Evolutionary conservation across 2,329 filamentous ascomycete species (phyloP).

Genomic region (Colletotrichum limetticola): DNA sequence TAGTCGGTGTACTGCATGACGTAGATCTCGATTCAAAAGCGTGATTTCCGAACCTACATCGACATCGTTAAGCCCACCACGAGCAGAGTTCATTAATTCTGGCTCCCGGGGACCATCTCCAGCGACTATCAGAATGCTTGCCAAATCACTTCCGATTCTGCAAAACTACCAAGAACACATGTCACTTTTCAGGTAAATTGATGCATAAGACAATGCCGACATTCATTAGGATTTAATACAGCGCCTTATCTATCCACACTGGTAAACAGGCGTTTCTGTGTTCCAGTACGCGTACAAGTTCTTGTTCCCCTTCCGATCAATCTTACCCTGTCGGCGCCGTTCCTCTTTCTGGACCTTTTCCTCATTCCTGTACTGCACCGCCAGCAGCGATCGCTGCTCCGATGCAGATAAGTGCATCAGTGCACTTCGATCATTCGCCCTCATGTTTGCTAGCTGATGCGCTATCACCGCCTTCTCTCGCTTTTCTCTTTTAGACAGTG

Average conservation of each 20-base stretch:
- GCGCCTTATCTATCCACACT: neutral
- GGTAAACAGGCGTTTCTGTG: conserved; percentile 34
- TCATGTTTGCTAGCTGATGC: conserved; percentile 40
- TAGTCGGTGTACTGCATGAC: neutral
- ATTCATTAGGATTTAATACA: neutral
- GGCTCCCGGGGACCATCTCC: no score
- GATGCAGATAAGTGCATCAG: conserved; percentile 42
- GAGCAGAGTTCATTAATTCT: fast-evolving
- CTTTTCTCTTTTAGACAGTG: conserved; percentile 27
- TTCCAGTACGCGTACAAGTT: conserved; percentile 39
- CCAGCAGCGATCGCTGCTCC: conserved; percentile 42
- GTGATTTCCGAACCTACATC: neutral
- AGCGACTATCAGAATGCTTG: no score
- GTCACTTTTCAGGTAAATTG: neutral
- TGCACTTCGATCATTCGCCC: conserved; percentile 39
- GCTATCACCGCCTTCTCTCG: conserved; percentile 25
- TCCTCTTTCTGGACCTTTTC: conserved; percentile 39
- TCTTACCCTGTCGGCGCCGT: conserved; percentile 32
- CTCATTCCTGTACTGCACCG: conserved; percentile 41
- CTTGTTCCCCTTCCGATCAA: conserved; percentile 39
- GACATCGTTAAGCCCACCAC: neutral
- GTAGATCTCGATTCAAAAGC: neutral
- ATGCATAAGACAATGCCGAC: neutral
- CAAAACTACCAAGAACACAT: neutral
- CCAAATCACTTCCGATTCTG: no score